Evolutionary conservation across 805 yeast species (phyloP).

Genomic region (Saccharomycopsis sp.): DNA sequence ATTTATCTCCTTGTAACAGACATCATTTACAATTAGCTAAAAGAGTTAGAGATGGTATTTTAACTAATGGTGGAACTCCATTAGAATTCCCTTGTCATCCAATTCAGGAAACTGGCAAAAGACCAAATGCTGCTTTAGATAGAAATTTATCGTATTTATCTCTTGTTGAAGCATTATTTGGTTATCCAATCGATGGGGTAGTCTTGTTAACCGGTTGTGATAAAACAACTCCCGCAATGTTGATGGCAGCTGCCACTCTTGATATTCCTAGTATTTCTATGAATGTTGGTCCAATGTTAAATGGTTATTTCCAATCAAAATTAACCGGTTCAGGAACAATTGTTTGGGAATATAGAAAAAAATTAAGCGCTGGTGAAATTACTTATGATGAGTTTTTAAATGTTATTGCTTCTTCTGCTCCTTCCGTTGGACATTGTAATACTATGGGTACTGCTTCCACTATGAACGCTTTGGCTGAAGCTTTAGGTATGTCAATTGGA

Average conservation of each 20-base stretch:
- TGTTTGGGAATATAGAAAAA: constrained; percentile 21
- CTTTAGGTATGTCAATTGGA: constrained; percentile 17
- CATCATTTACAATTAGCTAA: constrained; percentile 20
- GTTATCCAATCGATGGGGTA: no score
- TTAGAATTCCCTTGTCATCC: constrained; percentile 22
- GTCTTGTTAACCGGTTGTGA: no score
- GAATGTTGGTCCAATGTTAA: constrained; percentile 34
- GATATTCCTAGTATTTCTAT: no score
- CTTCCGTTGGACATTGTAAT: constrained; percentile 18
- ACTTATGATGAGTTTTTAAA: constrained; percentile 20
- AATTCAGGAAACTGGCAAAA: constrained; percentile 21
- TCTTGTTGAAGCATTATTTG: no score
- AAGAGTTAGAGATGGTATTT: constrained; percentile 21
- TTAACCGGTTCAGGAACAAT: constrained; percentile 22
- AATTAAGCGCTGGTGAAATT: constrained; percentile 19
- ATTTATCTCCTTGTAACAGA: constrained; percentile 21
- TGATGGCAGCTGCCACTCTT: no score
- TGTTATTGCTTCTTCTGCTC: constrained; percentile 19
- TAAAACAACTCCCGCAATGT: no score
- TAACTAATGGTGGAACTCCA: constrained; percentile 21
- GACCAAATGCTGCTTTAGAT: constrained; percentile 21
- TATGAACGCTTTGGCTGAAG: constrained; percentile 19
- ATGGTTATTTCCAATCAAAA: constrained; percentile 19
- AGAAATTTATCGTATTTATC: constrained; percentile 21
- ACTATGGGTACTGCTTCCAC: constrained; percentile 19